A percentile compares a stretch with the other conserved stretches of the same genome.
These are phyloP conservation scores for Penicillium freii DNA, from an alignment of 2,329 filamentous ascomycete species.

Conservation along the genomic window DNA sequence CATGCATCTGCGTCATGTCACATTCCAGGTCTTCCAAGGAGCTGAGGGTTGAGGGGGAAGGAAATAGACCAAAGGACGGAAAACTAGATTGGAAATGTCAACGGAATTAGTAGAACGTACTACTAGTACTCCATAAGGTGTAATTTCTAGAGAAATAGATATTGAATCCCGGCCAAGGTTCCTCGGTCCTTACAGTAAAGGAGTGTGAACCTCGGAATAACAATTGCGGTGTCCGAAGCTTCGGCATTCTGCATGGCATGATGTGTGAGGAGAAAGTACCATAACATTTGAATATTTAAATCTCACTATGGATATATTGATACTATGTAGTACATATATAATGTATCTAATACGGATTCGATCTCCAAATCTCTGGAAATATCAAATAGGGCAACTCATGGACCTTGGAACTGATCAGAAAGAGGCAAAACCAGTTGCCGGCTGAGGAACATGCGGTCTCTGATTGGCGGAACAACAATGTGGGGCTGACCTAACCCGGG, in stretches of 20 bases:
- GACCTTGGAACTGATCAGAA: neutral
- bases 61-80: neutral
- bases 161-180: neutral
- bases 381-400: neutral
- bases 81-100: neutral
- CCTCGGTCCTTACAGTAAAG: neutral
- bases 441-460: neutral
- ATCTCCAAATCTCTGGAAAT: neutral
- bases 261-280: neutral
- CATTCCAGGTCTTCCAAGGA: neutral
- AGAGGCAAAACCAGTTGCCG: slow-evolving; percentile 12
- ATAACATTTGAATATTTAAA: neutral
- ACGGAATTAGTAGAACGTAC: neutral
- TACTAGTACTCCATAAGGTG: neutral
- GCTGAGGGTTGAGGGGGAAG: neutral
- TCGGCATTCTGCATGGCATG: slow-evolving; percentile 1
- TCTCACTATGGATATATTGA: too few relatives aligned
- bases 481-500: slow-evolving; percentile 16
- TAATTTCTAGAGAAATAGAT: neutral
- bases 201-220: slow-evolving; percentile 11
- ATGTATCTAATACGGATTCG: neutral
- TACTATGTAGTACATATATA: neutral
- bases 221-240: slow-evolving; percentile 6
- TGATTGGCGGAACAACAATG: slow-evolving; percentile 16
- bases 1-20: neutral